Evolutionary conservation across 108 stramenopile species (phyloP).

Genomic region (Fragilaria crotonensis): DNA sequence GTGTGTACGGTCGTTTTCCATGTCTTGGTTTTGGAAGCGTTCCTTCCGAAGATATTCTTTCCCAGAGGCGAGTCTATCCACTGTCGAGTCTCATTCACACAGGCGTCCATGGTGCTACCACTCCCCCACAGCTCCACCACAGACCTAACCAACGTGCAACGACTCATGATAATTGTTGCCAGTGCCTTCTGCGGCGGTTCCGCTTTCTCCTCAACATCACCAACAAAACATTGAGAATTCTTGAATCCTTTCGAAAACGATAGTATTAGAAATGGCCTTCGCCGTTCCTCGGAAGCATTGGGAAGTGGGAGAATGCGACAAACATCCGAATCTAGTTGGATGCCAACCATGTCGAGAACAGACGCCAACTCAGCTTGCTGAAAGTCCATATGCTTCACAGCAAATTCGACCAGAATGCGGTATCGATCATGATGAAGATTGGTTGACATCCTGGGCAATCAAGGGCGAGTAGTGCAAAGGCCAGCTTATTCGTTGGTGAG

Average conservation of each 20-base stretch:
- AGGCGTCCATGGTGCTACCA: slow-evolving; percentile 36
- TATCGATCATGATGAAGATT: slow-evolving; percentile 24
- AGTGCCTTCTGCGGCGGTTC: slow-evolving; percentile 7
- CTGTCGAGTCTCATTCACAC: slow-evolving; percentile 28
- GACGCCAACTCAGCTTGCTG: slow-evolving; percentile 67
- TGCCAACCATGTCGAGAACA: slow-evolving; percentile 55
- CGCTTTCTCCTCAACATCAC: neutral
- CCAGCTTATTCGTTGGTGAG: too few relatives aligned
- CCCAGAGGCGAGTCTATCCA: slow-evolving; percentile 12
- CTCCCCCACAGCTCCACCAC: slow-evolving; percentile 76
- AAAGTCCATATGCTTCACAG: slow-evolving; percentile 68
- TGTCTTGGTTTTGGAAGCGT: slow-evolving; percentile 15
- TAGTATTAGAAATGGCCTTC: slow-evolving; percentile 31
- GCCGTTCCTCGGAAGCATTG: slow-evolving; percentile 2
- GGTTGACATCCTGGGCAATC: neutral
- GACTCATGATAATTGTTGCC: slow-evolving; percentile 20
- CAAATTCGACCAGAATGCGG: slow-evolving; percentile 68
- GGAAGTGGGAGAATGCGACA: slow-evolving; percentile 28
- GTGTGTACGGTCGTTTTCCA: slow-evolving; percentile 82
- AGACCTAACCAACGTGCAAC: slow-evolving; percentile 63
- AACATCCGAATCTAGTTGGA: slow-evolving; percentile 33
- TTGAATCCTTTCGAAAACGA: slow-evolving; percentile 14
- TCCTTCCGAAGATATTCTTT: slow-evolving; percentile 6
- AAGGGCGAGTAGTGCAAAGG: too few relatives aligned
- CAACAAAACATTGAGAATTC: neutral